These are phyloP conservation scores for Bipolaris victoriae DNA, from an alignment of 2,329 filamentous ascomycete genomes.

Conservation along the genomic window DNA sequence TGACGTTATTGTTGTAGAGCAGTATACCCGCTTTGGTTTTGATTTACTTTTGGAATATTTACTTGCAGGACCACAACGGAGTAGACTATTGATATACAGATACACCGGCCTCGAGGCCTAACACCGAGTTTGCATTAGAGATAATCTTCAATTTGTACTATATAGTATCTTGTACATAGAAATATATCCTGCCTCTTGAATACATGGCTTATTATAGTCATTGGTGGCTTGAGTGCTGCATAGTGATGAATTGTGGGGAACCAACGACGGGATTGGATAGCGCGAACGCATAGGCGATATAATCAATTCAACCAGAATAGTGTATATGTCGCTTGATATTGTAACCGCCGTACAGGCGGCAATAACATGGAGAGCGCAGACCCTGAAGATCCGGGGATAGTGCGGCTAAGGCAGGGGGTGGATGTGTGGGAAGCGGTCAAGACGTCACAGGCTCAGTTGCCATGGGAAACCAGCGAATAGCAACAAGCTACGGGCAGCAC, in stretches of 20 bases:
- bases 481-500: conserved; percentile 30
- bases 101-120: background rate
- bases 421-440: conserved; percentile 28
- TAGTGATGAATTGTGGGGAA: conserved; percentile 1
- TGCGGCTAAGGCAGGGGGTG: conserved; percentile 21
- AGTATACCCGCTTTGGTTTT: conserved; percentile 32
- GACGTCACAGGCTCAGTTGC: conserved; percentile 30
- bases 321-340: background rate
- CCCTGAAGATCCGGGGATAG: conserved; percentile 14
- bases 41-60: background rate
- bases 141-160: background rate
- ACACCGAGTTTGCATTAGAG: background rate
- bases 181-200: background rate
- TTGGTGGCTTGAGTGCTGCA: background rate
- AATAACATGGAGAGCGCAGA: background rate
- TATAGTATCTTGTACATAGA: background rate
- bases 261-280: conserved; percentile 3
- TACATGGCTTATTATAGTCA: background rate
- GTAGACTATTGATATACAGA: background rate
- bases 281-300: conserved; percentile 5
- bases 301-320: background rate
- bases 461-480: conserved; percentile 35
- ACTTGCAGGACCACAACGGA: background rate
- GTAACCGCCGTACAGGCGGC: background rate
- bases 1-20: conserved; percentile 1